A percentile compares a stretch with the other conserved stretches of the same genome.
phyloP scores from a whole-genome alignment of 192 early-diverging fungal species.

The Pilaira anomala region DNA sequence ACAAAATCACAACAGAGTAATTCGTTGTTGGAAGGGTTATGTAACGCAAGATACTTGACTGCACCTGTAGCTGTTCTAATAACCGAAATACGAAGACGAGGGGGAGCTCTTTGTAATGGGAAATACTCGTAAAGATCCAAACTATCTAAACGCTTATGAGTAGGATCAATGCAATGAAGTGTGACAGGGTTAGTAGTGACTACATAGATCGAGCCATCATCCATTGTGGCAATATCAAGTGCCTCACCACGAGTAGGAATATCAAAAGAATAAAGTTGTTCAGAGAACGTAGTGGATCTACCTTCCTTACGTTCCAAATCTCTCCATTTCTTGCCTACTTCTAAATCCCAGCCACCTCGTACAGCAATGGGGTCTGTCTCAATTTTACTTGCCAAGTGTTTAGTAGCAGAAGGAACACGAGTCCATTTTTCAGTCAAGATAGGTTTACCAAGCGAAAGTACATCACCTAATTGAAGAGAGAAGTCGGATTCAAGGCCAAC shows the following conservation, averaged over 20 bases:
- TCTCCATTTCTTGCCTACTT: constrained; percentile 39
- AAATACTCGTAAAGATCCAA: constrained; percentile 74
- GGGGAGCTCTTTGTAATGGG: constrained; percentile 54
- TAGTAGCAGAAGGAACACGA: constrained; percentile 14
- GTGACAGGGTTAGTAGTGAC: constrained; percentile 64
- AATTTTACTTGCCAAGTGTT: constrained; percentile 4
- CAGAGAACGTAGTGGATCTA: constrained; percentile 59
- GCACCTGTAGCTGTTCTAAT: constrained; percentile 29
- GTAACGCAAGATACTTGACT: constrained; percentile 50
- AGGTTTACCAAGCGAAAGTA: constrained; percentile 47
- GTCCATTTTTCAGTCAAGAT: constrained; percentile 58
- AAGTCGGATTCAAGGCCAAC: constrained; percentile 68
- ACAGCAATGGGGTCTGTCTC: constrained; percentile 32
- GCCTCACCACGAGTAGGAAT: constrained; percentile 63
- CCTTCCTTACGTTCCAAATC: constrained; percentile 59
- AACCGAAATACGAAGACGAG: constrained; percentile 46
- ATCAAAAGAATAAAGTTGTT: constrained; percentile 65
- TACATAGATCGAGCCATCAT: constrained; percentile 52
- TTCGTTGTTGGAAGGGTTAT: constrained; percentile 58
- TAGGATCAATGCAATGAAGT: constrained; percentile 48
- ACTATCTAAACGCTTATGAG: constrained; percentile 46
- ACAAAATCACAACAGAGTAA: constrained; percentile 53
- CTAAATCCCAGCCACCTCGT: constrained; percentile 54
- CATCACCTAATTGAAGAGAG: constrained; percentile 54
- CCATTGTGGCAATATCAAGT: constrained; percentile 51